These are phyloP conservation scores for Kickxella alabastrina DNA, from an alignment of 192 early-diverging fungal species.

Conservation along the genomic window DNA sequence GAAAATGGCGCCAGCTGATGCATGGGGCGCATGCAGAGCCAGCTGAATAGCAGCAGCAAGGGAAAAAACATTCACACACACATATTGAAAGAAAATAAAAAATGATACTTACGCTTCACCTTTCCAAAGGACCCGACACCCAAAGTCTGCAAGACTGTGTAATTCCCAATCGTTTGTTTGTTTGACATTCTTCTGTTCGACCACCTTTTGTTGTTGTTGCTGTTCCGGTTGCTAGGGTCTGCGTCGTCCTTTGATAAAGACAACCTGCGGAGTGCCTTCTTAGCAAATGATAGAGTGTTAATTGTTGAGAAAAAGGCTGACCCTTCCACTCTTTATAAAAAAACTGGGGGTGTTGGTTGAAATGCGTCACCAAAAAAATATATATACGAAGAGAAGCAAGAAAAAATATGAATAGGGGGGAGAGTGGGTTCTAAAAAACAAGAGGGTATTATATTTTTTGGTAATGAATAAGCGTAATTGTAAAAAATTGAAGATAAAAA, in stretches of 20 bases:
- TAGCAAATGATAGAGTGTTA: slow-evolving; percentile 46
- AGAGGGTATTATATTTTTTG: no score
- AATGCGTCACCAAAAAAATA: no score
- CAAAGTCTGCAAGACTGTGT: slow-evolving; percentile 91
- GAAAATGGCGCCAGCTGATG: background rate
- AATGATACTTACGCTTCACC: slow-evolving; percentile 80
- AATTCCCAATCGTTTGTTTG: slow-evolving; percentile 76
- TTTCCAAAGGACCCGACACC: slow-evolving; percentile 98
- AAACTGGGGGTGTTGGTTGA: no score
- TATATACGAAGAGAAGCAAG: no score
- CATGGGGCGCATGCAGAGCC: background rate
- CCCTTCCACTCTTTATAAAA: no score
- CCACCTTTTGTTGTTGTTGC: slow-evolving; percentile 25
- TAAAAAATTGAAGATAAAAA: no score
- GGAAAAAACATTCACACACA: no score
- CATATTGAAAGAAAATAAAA: background rate
- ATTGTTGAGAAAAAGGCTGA: no score
- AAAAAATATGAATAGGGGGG: no score
- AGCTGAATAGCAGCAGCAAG: no score
- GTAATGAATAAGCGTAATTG: no score
- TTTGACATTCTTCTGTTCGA: slow-evolving; percentile 40
- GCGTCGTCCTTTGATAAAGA: slow-evolving; percentile 26
- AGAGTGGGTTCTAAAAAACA: no score
- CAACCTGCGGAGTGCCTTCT: slow-evolving; percentile 41
- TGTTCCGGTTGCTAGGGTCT: background rate